Base-by-base conservation (phyloP, 768 basidiomycete genomes). In the Rhodocollybia butyracea region DNA sequence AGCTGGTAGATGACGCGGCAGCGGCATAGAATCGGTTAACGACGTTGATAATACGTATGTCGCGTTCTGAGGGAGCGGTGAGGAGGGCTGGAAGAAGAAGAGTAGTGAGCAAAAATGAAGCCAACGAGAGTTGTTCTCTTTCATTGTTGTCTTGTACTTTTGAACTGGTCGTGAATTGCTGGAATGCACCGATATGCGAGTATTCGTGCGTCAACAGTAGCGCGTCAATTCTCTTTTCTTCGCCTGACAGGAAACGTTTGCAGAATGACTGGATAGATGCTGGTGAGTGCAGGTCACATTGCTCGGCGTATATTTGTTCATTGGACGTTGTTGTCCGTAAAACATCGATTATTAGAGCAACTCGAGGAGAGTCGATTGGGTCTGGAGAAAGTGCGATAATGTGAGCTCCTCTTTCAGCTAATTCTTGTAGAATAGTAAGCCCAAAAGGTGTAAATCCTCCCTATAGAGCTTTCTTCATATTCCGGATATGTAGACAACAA, bases 1-100 rank as follows among this genome's bases (percentile, higher is more conserved):
- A 62, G 8, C 63, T 67, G 56, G 71, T 60, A 61, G 78, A 73
- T 3, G 80, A 77, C 3, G 82, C 74, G 0, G 91, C 88, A 1
- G 94, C 91, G 2, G 92, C 86, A 62, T 96, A 97, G 61, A 92
- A 91, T 2, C 93, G 93, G 56, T 94, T 93, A 65, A 95, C 80
- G 38, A 94, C 76, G 54, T 85, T 86, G 65, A 98, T 75, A 59
- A 97, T 82, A n/a, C 94, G 87, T 39, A 97, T 91, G 59, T 94
- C 91, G 32, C 94, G 80, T 65, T 94, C 94, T n/a, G 80, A 76
- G 0, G 94, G 93, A 0, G 90, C 87, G 24, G 89, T 83, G 15
- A 97, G 82, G 3, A 96, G 73, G 27, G 81, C 76, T 2, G 94
- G 93, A 0, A 96, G 78, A 0, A 97, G 77, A 5, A 91, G 75